Evolutionary conservation across 1,284 basidiomycete species (phyloP).

Genomic region (Marasmius tenuissimus): DNA sequence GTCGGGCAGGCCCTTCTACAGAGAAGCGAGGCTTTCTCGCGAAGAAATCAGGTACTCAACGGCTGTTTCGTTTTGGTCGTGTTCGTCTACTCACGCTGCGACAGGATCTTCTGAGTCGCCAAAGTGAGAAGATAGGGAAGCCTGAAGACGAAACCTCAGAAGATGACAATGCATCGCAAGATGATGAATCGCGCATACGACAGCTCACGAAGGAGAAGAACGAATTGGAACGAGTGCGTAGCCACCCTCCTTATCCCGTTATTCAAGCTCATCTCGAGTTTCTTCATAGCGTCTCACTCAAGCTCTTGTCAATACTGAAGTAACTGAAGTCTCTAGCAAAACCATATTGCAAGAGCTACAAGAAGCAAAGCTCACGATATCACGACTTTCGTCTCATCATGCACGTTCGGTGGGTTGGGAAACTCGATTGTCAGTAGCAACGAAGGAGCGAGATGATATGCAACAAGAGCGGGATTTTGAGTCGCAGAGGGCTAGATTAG

Average conservation of each 20-base stretch:
- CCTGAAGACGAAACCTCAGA: constrained; percentile 15
- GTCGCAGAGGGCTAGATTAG: constrained; percentile 64
- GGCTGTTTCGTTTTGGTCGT: constrained; percentile 21
- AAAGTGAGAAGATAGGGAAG: constrained; percentile 5
- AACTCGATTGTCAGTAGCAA: constrained; percentile 54
- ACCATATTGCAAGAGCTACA: constrained; percentile 75
- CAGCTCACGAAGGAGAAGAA: constrained; percentile 59
- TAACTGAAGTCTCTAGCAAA: constrained; percentile 79
- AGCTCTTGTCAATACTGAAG: constrained; percentile 80
- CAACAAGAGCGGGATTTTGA: constrained; percentile 82
- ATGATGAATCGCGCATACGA: constrained; percentile 34
- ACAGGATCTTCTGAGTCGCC: not conserved
- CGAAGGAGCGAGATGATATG: constrained; percentile 82
- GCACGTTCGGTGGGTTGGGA: constrained; percentile 74
- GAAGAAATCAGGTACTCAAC: constrained; percentile 59
- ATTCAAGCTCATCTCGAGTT: not conserved
- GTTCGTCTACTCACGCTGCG: not conserved
- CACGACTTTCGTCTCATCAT: constrained; percentile 68
- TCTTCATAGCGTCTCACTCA: constrained; percentile 70
- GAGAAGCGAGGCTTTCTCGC: constrained; percentile 84
- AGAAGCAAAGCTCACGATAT: constrained; percentile 69
- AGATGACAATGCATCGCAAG: constrained; percentile 7
- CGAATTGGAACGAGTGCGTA: constrained; percentile 63
- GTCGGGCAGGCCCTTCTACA: constrained; percentile 89
- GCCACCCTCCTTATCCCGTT: not conserved